A percentile compares a stretch with the other conserved stretches of the same genome.
Conservation (phyloP, 2,329 filamentous ascomycete species). For the Apiospora malaysiana region DNA sequence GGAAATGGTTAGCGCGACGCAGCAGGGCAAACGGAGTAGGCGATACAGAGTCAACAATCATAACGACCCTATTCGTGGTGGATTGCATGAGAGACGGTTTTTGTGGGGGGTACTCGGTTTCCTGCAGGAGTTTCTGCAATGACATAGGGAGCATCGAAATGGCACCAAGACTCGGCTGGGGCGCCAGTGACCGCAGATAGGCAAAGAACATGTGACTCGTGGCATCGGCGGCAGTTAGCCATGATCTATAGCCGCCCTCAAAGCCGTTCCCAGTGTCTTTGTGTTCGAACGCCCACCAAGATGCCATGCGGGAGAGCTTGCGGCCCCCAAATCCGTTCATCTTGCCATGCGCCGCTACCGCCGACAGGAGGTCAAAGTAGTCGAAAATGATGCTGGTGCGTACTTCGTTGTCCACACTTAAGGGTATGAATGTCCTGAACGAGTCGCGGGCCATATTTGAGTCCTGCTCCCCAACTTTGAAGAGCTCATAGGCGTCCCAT, state of each 20-base stretch:
- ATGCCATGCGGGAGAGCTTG: constrained; percentile 92
- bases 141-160: constrained; percentile 90
- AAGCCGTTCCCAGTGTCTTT: constrained; percentile 88
- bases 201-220: constrained; percentile 98
- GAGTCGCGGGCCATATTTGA: constrained; percentile 90
- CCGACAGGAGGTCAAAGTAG: constrained; percentile 92
- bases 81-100: constrained; percentile 77
- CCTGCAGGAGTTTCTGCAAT: constrained; percentile 85
- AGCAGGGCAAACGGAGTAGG: constrained; percentile 92
- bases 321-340: constrained; percentile 90
- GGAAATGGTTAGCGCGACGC: constrained; percentile 90
- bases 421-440: constrained; percentile 94
- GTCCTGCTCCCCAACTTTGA: constrained; percentile 93
- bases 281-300: constrained; percentile 99
- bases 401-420: constrained; percentile 87
- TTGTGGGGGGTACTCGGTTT: constrained; percentile 92
- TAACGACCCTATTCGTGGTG: constrained; percentile 85
- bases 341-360: constrained; percentile 91
- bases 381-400: constrained; percentile 90
- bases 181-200: constrained; percentile 87
- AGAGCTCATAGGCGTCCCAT: constrained; percentile 96
- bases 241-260: constrained; percentile 89
- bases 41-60: constrained; percentile 95
- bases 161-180: constrained; percentile 76
- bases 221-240: constrained; percentile 92